Conservation (phyloP, 2,329 filamentous ascomycete species). For the Daldinia eschscholtzii region DNA sequence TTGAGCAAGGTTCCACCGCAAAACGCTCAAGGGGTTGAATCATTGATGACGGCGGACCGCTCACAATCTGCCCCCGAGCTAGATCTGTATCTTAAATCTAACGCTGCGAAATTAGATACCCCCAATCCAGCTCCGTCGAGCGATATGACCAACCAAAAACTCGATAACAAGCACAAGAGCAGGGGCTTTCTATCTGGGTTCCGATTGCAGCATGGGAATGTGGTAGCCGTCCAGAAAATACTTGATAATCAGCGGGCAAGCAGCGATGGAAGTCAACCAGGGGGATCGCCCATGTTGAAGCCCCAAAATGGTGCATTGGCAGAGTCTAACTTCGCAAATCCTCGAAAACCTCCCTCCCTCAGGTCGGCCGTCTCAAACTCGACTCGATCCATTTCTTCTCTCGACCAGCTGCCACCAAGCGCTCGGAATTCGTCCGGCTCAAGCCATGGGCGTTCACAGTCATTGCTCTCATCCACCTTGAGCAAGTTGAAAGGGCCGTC, state of each 20-base stretch:
- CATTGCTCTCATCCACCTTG: conserved; percentile 50
- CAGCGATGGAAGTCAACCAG: conserved; percentile 36
- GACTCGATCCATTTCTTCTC: conserved; percentile 50
- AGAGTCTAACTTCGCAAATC: conserved; percentile 41
- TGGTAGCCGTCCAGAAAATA: conserved; percentile 46
- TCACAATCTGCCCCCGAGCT: conserved; percentile 49
- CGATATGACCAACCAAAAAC: conserved; percentile 41
- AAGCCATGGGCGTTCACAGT: conserved; percentile 51
- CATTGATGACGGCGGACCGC: conserved; percentile 47
- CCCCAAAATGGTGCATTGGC: conserved; percentile 24
- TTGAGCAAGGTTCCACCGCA: conserved; percentile 56
- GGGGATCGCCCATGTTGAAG: conserved; percentile 39
- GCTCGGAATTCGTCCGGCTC: conserved; percentile 45
- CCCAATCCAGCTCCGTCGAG: conserved; percentile 31
- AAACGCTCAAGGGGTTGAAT: conserved; percentile 42
- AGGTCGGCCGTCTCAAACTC: conserved; percentile 48
- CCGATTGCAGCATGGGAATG: conserved; percentile 48
- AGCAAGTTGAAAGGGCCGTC: conserved; percentile 52
- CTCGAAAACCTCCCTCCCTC: conserved; percentile 49
- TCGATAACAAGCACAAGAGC: conserved; percentile 48
- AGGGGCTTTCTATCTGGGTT: conserved; percentile 51
- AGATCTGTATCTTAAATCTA: conserved; percentile 40
- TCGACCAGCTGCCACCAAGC: conserved; percentile 45
- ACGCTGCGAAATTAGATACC: conserved; percentile 38
- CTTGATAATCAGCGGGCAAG: conserved; percentile 40